Base-by-base conservation (phyloP, 768 basidiomycete genomes). In the Udeniomyces megalosporus region DNA sequence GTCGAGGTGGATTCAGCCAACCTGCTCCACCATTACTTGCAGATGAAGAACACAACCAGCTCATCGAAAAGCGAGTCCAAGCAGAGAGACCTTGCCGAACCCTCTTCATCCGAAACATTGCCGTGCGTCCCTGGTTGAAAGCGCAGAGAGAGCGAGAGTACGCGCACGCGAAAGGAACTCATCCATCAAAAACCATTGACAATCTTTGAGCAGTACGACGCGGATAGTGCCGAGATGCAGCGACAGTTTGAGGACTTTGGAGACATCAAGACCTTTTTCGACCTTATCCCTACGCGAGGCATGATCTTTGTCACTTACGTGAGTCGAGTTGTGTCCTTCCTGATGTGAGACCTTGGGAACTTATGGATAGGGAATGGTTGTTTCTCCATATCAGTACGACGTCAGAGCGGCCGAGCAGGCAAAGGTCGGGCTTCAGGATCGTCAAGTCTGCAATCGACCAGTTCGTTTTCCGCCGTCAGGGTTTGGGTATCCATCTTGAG, bases 271-370 rank as follows among this genome's bases (percentile, higher is more conserved):
- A 91, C 88, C 0, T 96, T 92, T 73, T 97, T 96, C 74, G 95
- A 99, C 74, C 77, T 97, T 22, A 87, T 97, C 66, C 80, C 82
- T 53, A 92, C 86, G 12, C 80, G 95, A 64, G 95, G 95, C n/a
- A 95, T 99, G 88, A 86, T 96, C 15, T 99, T 99, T 73, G 86
- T 97, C 49, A 99, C 93, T 52, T 99, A 88, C 73, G 95, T 97
- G 76, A 81, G 93, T 81, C 7, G 24, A n/a, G 24, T 31, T 55
- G 22, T n/a, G 58, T 20, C 42, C 11, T 38, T 17, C 3, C n/a
- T 28, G 4, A 26, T 53, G 49, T 42, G 26, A 42, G 8, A 60
- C 49, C 24, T 5, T 4, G 1, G 20, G 12, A 10, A 32, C 46
- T 47, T 45, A 56, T 44, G 17, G n/a, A n/a, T n/a, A n/a, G n/a